A percentile compares a stretch with the other conserved stretches of the same genome.
Evolutionary conservation across 768 basidiomycete species (phyloP).

Genomic region (Exsudoporus frostii): DNA sequence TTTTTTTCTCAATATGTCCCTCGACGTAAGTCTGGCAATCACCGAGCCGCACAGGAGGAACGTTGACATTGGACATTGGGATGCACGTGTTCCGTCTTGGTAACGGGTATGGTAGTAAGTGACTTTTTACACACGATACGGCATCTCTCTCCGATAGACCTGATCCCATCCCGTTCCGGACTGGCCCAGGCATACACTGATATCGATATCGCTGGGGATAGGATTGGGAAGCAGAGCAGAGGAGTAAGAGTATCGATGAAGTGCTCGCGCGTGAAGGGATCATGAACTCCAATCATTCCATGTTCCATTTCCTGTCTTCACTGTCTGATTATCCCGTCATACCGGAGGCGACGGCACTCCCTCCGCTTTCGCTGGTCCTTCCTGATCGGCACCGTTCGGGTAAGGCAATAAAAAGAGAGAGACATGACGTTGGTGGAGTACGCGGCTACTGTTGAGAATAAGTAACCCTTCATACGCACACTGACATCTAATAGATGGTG

Average conservation of each 20-base stretch:
- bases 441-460: not conserved
- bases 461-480: not conserved
- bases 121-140: not conserved
- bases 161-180: slow-evolving; percentile 9
- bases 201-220: not conserved
- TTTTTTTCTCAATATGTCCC: not conserved
- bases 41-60: not conserved
- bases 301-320: not conserved
- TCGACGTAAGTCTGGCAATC: not conserved
- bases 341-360: not conserved
- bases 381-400: slow-evolving; percentile 8
- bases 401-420: not conserved
- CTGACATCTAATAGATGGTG: not conserved
- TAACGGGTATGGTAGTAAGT: not conserved
- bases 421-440: not conserved
- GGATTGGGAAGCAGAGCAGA: not conserved
- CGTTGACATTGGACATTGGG: not conserved
- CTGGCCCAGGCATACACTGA: not conserved
- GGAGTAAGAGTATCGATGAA: not conserved
- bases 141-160: not conserved
- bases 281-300: not conserved
- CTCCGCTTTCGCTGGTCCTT: slow-evolving; percentile 3
- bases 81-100: slow-evolving; percentile 6
- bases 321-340: not conserved
- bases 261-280: not conserved